Conservation (phyloP, 2,329 filamentous ascomycete genomes). For the Talaromyces islandicus region DNA sequence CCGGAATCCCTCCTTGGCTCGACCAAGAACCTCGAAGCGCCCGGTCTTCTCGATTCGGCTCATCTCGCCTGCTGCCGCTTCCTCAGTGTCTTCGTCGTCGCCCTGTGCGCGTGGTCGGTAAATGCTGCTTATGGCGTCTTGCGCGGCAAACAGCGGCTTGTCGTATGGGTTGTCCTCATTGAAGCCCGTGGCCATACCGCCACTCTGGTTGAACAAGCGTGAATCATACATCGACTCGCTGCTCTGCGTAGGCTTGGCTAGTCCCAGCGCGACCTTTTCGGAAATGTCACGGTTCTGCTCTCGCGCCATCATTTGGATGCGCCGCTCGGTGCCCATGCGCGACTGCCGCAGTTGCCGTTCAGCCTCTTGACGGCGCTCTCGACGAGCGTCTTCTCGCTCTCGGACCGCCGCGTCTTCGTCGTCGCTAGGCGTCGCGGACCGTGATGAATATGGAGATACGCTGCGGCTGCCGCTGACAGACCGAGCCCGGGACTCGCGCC, state of each 20-base stretch:
- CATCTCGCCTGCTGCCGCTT: constrained; percentile 74
- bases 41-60: constrained; percentile 79
- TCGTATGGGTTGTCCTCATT: constrained; percentile 98
- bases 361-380: constrained; percentile 72
- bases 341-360: constrained; percentile 88
- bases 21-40: constrained; percentile 83
- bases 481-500: constrained; percentile 39
- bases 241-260: constrained; percentile 89
- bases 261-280: constrained; percentile 88
- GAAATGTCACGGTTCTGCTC: constrained; percentile 96
- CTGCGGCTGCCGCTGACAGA: constrained; percentile 41
- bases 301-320: constrained; percentile 85
- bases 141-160: constrained; percentile 91
- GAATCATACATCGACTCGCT: constrained; percentile 97
- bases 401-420: constrained; percentile 65
- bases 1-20: constrained; percentile 79
- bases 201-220: constrained; percentile 86
- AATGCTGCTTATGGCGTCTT: constrained; percentile 90
- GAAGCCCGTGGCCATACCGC: constrained; percentile 84
- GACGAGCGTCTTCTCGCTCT: constrained; percentile 70
- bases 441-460: constrained; percentile 38
- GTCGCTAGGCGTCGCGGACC: constrained; percentile 45
- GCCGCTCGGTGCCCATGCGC: constrained; percentile 88
- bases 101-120: constrained; percentile 73
- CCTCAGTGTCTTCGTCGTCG: constrained; percentile 70